These are phyloP conservation scores for Eimeria necatrix DNA, from an alignment of 169 alveolate genomes.

Conservation along the genomic window DNA sequence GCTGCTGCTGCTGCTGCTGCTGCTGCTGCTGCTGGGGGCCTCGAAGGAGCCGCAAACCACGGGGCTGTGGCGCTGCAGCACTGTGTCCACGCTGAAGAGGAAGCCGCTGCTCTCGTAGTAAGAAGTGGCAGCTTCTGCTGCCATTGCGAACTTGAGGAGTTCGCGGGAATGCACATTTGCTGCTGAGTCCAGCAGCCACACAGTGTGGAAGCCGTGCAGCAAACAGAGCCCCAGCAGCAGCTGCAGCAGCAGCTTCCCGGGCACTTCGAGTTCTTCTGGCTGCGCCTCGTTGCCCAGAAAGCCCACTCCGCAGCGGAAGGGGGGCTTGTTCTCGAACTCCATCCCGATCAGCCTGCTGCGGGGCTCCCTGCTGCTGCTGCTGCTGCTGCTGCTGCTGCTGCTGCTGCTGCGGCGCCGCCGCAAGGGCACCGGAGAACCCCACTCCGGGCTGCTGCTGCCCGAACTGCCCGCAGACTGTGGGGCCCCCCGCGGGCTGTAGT, in stretches of 20 bases:
- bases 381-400: slow-evolving; percentile 7
- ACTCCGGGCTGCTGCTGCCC: too few relatives aligned
- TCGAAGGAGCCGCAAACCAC: slow-evolving; percentile 10
- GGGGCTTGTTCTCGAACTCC: slow-evolving; percentile 45
- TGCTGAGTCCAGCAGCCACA: slow-evolving; percentile 62
- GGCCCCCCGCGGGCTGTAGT: background rate
- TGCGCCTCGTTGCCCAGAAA: slow-evolving; percentile 36
- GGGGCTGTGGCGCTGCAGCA: background rate
- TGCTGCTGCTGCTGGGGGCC: background rate
- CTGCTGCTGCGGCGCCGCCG: background rate
- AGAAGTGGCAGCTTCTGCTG: slow-evolving; percentile 19
- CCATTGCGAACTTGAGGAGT: slow-evolving; percentile 36
- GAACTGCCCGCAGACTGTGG: background rate
- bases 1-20: slow-evolving; percentile 6
- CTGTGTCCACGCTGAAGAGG: slow-evolving; percentile 32
- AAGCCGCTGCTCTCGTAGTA: slow-evolving; percentile 65
- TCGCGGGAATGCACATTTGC: slow-evolving; percentile 1
- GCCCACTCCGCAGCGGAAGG: slow-evolving; percentile 72
- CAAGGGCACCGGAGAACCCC: too few relatives aligned
- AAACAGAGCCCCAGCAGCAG: slow-evolving; percentile 38
- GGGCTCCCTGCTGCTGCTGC: background rate
- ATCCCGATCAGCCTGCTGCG: slow-evolving; percentile 48
- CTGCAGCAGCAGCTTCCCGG: slow-evolving; percentile 14
- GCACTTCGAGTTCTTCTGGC: slow-evolving; percentile 15
- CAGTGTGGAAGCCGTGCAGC: slow-evolving; percentile 33